phyloP scores from a whole-genome alignment of 2,329 filamentous ascomycete genomes.

The Stagonosporopsis chrysanthemi region DNA sequence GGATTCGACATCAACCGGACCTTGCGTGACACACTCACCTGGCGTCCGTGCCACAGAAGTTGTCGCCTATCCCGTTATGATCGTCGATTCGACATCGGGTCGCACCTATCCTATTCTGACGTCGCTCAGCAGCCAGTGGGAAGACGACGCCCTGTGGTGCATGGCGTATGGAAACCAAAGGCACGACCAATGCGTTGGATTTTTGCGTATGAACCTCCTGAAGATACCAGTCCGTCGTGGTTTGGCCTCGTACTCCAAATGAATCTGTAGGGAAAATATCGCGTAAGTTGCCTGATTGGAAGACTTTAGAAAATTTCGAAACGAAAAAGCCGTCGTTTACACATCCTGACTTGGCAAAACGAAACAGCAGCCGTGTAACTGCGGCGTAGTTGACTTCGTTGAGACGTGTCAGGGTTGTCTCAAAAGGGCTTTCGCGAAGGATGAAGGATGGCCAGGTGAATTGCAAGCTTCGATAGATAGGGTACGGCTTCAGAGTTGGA shows the following conservation, averaged over 20 bases:
- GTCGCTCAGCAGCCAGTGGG: neutral
- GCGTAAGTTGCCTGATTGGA: constrained; percentile 7
- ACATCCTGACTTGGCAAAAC: neutral
- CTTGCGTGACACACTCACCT: constrained; percentile 8
- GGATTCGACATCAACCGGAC: neutral
- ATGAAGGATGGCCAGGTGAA: constrained; percentile 20
- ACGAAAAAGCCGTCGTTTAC: neutral
- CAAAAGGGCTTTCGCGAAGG: neutral
- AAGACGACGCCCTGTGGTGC: neutral
- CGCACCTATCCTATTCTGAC: neutral
- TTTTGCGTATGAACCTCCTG: neutral
- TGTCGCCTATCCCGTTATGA: neutral
- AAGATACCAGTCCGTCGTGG: neutral
- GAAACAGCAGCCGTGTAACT: constrained; percentile 1
- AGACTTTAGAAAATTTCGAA: neutral
- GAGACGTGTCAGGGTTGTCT: constrained; percentile 3
- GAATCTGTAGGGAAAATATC: neutral
- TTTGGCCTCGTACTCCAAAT: constrained; percentile 1
- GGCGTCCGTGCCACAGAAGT: neutral
- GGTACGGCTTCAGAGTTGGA: neutral
- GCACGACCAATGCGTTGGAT: neutral
- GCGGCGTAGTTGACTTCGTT: constrained; percentile 6
- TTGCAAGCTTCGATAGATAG: constrained; percentile 9
- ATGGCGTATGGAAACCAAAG: neutral
- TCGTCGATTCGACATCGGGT: neutral